Conservation (phyloP, 768 basidiomycete species). For the Russula sp. region DNA sequence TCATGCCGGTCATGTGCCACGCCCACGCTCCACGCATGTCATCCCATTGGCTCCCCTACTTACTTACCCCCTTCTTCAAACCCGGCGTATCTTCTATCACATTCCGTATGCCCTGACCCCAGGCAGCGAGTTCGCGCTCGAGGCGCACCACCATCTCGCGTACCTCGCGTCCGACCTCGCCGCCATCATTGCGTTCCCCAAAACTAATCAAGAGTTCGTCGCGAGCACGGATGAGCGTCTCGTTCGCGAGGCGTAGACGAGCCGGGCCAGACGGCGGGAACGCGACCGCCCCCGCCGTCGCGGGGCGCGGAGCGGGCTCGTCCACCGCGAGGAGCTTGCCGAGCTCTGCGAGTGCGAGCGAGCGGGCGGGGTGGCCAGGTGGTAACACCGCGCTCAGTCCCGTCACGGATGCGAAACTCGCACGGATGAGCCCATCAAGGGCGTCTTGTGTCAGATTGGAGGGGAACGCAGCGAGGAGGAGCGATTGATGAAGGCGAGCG, state of each 20-base stretch:
- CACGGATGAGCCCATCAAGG: slow-evolving; percentile 57
- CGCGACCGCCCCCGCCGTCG: slow-evolving; percentile 14
- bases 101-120: slow-evolving; percentile 56
- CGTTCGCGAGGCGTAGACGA: slow-evolving; percentile 56
- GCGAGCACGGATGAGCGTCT: slow-evolving; percentile 55
- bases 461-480: slow-evolving; percentile 50
- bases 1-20: neutral
- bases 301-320: slow-evolving; percentile 44
- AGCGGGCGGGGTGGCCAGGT: slow-evolving; percentile 70
- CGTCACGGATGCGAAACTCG: slow-evolving; percentile 43
- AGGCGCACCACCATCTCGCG: slow-evolving; percentile 50
- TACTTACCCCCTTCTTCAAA: neutral
- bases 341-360: slow-evolving; percentile 66
- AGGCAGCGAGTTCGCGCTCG: slow-evolving; percentile 67
- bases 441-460: slow-evolving; percentile 37
- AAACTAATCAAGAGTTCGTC: slow-evolving; percentile 63
- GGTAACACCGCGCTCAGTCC: slow-evolving; percentile 50
- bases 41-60: neutral
- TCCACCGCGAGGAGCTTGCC: slow-evolving; percentile 79
- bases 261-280: slow-evolving; percentile 65
- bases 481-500: slow-evolving; percentile 59
- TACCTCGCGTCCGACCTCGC: slow-evolving; percentile 58
- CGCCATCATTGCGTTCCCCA: slow-evolving; percentile 61
- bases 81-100: slow-evolving; percentile 38
- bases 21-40: neutral